Evolutionary conservation across 768 basidiomycete species (phyloP), one percentile per base, ranked within the genome.

Genomic region (Tubosaeta sp.): DNA sequence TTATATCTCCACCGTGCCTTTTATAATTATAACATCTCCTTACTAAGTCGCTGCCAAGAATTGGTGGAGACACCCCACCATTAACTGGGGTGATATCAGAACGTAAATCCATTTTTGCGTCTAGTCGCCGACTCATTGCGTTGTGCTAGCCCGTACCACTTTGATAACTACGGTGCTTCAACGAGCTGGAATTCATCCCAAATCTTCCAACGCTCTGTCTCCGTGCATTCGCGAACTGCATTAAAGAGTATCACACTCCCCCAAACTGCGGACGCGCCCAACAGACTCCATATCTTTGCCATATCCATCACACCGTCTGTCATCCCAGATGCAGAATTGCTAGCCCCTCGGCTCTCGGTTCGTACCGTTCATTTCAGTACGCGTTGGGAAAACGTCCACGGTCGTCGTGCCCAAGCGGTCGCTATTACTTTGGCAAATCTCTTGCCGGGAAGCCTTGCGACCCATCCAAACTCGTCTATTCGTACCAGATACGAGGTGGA

Each of bases 351-450:
- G 0, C 67, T 81, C 27, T 67, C 73, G 16, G 59, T 80, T 45
- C 76, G 76, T 27, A 67, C 65, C 12, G 74, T 72, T 1, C 68
- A 72, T 11, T 80, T 79, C 49, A 74, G 74, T 8, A 73, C 71
- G 0, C 71, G 78, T 19, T 81, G 78, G 78, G 72, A 75, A 31
- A 60, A 71, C 17, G 59, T 74, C 26, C 39, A 67, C 26, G 68
- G 66, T 3, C 59, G 60, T 44, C 73, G 72, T 25, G 73, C 73
- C 5, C 80, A 82, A 56, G 73, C 71, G 0, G 74, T 83, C 0
- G 76, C 79, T 41, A 72, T 83, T 37, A 80, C 78, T 0, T 56
- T 83, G 12, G 74, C 75, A 22, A 83, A 83, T 55, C 65, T 81
- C 11, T 65, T 78, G 9, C 75, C 80, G 0, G 65, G 66, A 2